Base-by-base conservation (phyloP, 768 basidiomycete species). In the Rhodosporidiobolus sp. region DNA sequence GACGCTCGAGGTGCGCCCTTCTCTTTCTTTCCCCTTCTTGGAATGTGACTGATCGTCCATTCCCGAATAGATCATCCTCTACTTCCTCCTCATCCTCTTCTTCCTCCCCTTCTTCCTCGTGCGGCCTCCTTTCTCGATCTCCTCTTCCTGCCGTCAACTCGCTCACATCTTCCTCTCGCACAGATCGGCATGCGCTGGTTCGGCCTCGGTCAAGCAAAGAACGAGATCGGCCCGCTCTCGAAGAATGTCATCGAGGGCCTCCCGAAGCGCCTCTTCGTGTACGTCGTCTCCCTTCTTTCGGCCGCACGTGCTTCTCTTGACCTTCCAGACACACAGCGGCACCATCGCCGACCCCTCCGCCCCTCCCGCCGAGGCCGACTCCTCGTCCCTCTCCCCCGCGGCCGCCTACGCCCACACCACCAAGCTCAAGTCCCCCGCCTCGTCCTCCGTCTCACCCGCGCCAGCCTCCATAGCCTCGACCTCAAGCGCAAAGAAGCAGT, bases 1-100 rank as follows among this genome's bases (percentile, higher is more conserved):
- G 55, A 55, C 65, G 16, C 53, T 64, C 22, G 78, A 79, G 46
- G 46, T 74, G 24, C 54, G 28, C 28, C 6, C 4, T 11, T 20
- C 73, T 69, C 71, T 76, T 16, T 63, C 30, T 26, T 26, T 20
- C 30, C n/a, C n/a, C n/a, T 1, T 24, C 55, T 20, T 43, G 24
- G 9, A 24, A 19, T 14, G 9, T 11, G 19, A 49, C 14, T 4
- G 16, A 8, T 38, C 46, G 30, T 32, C 12, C 69, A 17, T 22
- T 58, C 35, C 45, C 48, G n/a, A n/a, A n/a, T n/a, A 53, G 50
- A 19, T 69, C 62, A n/a, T 79, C 70, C 32, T 77, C 62, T 65
- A 76, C 69, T 26, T 78, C 60, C 24, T 79, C 61, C 56, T 75
- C 63, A 53, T 77, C 63, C 24, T 79, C 53, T 69, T 78, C 67